Evolutionary conservation across 805 yeast genomes (phyloP).

Genomic region (Vanderwaltozyma yarrowii): DNA sequence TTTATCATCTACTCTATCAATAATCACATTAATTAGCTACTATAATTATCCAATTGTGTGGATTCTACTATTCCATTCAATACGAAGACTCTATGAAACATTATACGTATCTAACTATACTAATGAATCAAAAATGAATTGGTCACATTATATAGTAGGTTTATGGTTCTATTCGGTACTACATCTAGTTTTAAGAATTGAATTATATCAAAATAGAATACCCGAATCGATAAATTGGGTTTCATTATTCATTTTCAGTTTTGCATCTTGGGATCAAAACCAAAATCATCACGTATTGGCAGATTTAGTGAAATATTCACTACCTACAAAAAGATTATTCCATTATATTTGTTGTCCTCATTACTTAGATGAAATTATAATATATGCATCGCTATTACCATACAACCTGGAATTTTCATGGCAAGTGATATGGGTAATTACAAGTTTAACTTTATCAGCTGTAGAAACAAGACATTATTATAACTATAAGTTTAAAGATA

Average conservation of each 20-base stretch:
- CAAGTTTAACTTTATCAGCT: slow-evolving; percentile 48
- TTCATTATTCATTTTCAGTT: slow-evolving; percentile 15
- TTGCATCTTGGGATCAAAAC: slow-evolving; percentile 25
- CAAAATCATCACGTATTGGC: slow-evolving; percentile 42
- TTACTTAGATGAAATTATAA: slow-evolving; percentile 53
- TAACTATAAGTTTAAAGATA: slow-evolving; percentile 13
- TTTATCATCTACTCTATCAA: slow-evolving; percentile 30
- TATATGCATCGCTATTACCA: slow-evolving; percentile 34
- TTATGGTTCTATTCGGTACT: slow-evolving; percentile 45
- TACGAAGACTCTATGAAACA: slow-evolving; percentile 49
- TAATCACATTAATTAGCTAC: slow-evolving; percentile 9
- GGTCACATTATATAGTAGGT: slow-evolving; percentile 60
- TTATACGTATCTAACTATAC: slow-evolving; percentile 38
- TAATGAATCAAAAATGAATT: slow-evolving; percentile 43
- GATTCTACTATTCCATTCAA: slow-evolving; percentile 38
- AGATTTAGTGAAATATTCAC: slow-evolving; percentile 40
- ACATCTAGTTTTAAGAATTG: slow-evolving; percentile 30
- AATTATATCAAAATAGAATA: slow-evolving; percentile 17
- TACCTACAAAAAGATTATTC: slow-evolving; percentile 45
- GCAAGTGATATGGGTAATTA: slow-evolving; percentile 26
- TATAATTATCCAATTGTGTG: slow-evolving; percentile 13
- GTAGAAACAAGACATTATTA: slow-evolving; percentile 43
- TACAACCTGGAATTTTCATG: slow-evolving; percentile 13
- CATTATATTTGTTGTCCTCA: slow-evolving; percentile 51
- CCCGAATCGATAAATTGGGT: slow-evolving; percentile 5